phyloP scores from a whole-genome alignment of 257 asterid genomes.

The Ophiorrhiza pumila region DNA sequence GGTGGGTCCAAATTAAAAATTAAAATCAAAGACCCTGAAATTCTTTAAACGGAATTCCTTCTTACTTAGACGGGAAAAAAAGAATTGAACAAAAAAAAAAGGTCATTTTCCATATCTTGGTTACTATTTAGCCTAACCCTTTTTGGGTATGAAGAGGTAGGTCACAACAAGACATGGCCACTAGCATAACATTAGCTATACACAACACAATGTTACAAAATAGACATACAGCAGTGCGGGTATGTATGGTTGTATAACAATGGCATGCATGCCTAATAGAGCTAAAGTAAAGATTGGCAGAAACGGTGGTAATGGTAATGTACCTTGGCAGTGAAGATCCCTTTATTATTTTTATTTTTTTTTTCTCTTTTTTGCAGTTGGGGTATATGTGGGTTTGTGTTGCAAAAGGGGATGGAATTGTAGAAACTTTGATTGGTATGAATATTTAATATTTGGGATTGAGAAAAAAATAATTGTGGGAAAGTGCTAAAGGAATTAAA shows the following conservation, averaged over 20 bases:
- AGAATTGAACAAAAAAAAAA: conserved; percentile 2
- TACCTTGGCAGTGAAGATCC: conserved; percentile 32
- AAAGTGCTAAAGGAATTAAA: neutral
- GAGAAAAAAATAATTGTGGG: conserved; percentile 21
- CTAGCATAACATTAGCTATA: conserved; percentile 2
- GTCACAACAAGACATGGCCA: conserved; percentile 25
- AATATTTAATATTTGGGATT: conserved; percentile 26
- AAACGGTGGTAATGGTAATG: conserved; percentile 20
- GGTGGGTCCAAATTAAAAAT: conserved; percentile 36
- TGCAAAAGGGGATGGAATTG: conserved; percentile 19
- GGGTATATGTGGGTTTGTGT: conserved; percentile 1
- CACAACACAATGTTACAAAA: conserved; percentile 24
- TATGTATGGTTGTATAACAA: conserved; percentile 15
- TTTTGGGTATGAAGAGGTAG: conserved; percentile 21
- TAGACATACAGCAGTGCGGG: neutral
- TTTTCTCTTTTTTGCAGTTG: conserved; percentile 10
- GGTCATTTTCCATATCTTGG: conserved; percentile 17
- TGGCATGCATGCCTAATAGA: conserved; percentile 30
- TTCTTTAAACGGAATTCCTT: neutral
- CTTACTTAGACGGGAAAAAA: neutral
- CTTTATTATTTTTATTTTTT: no score
- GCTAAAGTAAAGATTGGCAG: conserved; percentile 17
- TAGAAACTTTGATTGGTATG: conserved; percentile 25
- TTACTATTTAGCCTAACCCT: conserved; percentile 8
- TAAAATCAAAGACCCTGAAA: conserved; percentile 14